Evolutionary conservation across 768 basidiomycete genomes (phyloP), one percentile per base, ranked within the genome.

Genomic region (Crucibulum laeve): DNA sequence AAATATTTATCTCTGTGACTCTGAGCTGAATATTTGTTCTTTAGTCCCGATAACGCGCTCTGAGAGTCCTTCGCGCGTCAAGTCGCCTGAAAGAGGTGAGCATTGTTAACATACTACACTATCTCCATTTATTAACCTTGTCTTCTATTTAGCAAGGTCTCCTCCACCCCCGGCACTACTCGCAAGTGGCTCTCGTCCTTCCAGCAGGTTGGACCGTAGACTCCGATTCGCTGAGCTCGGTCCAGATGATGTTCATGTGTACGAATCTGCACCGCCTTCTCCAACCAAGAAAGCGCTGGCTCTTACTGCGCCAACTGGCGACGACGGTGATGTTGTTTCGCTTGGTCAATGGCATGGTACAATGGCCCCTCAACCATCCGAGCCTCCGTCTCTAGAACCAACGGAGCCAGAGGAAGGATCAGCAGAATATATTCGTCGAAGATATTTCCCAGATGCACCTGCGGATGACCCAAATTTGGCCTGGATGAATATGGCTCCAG

Each of bases 231-330:
- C 87, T 24, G 82, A 90, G 28, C 68, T 89, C 13, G 77, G 74
- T 1, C 79, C 86, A 0, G 63, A 76, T n/a, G 85, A 91, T 54
- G 79, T 91, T 2, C 74, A 88, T 60, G 83, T 91, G 1, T 91
- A 91, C 54, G 85, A 89, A 53, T 90, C 88, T 11, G 82, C 79
- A 1, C 89, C 87, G 3, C 68, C 84, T 1, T 89, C 90, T 3
- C 89, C 89, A 0, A 71, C 70, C n/a, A 76, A 73, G 47, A 75
- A 71, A 46, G 55, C 65, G 0, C 64, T 88, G 1, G 80, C 87
- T 0, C 68, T 87, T 2, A 82, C 79, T 4, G 70, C 79, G 3
- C 70, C 79, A 22, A 55, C 65, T 0, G 62, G 56, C 8, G 50
- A 61, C 57, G n/a, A n/a, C n/a, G 57, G 62, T 61, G 36, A 62